Conservation (phyloP, 495 filamentous ascomycete species). For the Hypoxylon rickii region DNA sequence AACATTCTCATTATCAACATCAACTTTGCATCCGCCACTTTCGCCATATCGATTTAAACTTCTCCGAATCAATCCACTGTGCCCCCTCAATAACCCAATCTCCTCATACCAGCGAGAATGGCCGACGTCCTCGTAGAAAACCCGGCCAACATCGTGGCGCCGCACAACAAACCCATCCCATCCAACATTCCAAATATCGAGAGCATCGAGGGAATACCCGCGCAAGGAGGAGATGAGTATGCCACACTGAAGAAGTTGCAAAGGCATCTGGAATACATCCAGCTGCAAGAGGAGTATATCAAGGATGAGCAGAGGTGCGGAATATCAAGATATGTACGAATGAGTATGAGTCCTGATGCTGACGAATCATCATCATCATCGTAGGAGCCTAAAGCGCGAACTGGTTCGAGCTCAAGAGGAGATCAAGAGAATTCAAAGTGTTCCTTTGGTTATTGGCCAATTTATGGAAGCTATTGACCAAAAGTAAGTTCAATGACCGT, state of each 20-base stretch:
- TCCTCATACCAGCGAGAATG: conserved; percentile 68
- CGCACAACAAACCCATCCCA: conserved; percentile 77
- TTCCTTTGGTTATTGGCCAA: conserved; percentile 96
- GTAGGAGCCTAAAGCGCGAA: conserved; percentile 96
- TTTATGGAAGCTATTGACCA: conserved; percentile 99
- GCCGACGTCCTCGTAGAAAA: conserved; percentile 83
- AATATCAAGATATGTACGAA: too few relatives aligned
- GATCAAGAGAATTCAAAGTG: conserved; percentile 99
- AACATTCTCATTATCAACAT: conserved; percentile 3
- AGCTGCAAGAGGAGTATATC: conserved; percentile 99
- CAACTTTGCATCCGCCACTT: not conserved
- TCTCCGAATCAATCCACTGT: not conserved
- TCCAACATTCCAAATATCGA: conserved; percentile 90
- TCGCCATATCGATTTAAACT: too few relatives aligned
- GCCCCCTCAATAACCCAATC: too few relatives aligned
- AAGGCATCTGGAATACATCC: conserved; percentile 96
- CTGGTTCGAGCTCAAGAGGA: conserved; percentile 97
- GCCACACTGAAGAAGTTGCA: conserved; percentile 92
- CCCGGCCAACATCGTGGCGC: conserved; percentile 69
- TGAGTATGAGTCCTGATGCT: too few relatives aligned
- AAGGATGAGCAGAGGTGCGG: conserved; percentile 96
- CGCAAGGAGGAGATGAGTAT: conserved; percentile 90
- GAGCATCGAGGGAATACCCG: conserved; percentile 76
- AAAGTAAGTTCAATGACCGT: conserved; percentile 65
- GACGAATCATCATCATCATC: too few relatives aligned